Base-by-base conservation (phyloP, 2,329 filamentous ascomycete species). In the Penicillium sp. region DNA sequence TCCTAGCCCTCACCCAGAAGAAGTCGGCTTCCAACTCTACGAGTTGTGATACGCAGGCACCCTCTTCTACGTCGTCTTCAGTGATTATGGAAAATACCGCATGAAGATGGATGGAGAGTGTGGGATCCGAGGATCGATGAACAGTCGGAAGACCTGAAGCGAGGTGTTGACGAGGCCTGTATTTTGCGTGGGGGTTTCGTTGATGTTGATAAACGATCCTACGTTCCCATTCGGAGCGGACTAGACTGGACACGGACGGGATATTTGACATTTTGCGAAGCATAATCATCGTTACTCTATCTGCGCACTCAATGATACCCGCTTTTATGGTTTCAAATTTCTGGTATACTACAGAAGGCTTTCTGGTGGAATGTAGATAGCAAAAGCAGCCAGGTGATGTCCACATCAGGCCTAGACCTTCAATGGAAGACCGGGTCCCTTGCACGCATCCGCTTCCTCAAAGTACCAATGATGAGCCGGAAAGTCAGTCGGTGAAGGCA, bases 401-500 rank as follows among this genome's bases (percentile, higher is more conserved):
- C 4, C 8, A 24, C 5, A 13, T 45, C 1, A 2, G 9, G 42
- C 9, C 10, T 50, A 65, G 13, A 54, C 47, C 62, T 63, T 67
- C 4, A 63, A 60, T 0, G 69, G 68, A 22, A 61, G n/a, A 2
- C 65, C 67, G 26, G 57, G 10, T 1, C 63, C 62, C 19, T 60
- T 61, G 24, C 71, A 72, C 4, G 37, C 66, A 66, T 72, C 68
- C 10, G 64, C 58, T 26, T 60, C 17, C 28, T 64, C 60, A 55
- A 73, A 73, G 17, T 73, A 73, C 70, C 70, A 73, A 28, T 67
- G 60, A 38, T 73, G 71, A 4, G 67, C 69, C 15, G 57, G n/a
- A 35, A 71, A 61, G 1, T 56, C 59, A 6, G 58, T 45, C 3
- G 72, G 4, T 9, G 42, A 54, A 1, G 68, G 70, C 0, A 63